These are phyloP conservation scores for Malus hybrid DNA, from an alignment of 331 rosid genomes.

Conservation along the genomic window DNA sequence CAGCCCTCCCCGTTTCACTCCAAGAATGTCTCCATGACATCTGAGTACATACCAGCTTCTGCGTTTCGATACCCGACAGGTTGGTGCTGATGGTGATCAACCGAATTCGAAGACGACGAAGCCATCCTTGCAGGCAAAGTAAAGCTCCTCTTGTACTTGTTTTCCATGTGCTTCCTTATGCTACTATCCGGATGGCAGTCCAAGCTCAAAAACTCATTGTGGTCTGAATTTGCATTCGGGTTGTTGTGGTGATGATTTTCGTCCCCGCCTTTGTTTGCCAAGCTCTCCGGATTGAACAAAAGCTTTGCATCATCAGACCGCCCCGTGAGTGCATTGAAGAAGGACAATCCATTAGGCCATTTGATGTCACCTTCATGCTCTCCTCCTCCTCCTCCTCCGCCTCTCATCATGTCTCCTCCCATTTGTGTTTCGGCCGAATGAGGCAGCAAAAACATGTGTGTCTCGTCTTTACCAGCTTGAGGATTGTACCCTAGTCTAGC, in stretches of 20 bases:
- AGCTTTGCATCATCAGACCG: conserved; percentile 76
- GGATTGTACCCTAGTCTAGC: conserved; percentile 51
- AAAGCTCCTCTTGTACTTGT: conserved; percentile 73
- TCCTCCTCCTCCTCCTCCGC: conserved; percentile 13
- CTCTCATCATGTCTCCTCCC: conserved; percentile 70
- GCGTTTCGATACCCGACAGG: conserved; percentile 59
- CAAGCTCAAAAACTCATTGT: conserved; percentile 82
- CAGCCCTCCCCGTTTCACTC: conserved; percentile 39
- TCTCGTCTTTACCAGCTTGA: conserved; percentile 57
- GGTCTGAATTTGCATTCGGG: conserved; percentile 39
- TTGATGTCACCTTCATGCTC: conserved; percentile 75
- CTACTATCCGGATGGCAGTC: conserved; percentile 55
- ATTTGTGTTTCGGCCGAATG: conserved; percentile 60
- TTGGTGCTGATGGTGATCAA: conserved; percentile 67
- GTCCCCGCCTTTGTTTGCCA: conserved; percentile 58
- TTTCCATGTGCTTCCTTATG: conserved; percentile 51
- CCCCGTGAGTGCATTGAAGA: conserved; percentile 86
- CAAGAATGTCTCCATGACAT: conserved; percentile 89
- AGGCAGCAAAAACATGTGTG: conserved; percentile 70
- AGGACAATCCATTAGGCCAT: conserved; percentile 93
- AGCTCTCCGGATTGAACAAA: conserved; percentile 63
- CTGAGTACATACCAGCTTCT: conserved; percentile 71
- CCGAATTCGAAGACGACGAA: conserved; percentile 79
- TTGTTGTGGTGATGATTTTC: conserved; percentile 27
- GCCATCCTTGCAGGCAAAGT: conserved; percentile 79